A percentile compares a stretch with the other conserved stretches of the same genome.
Conservation (phyloP, 179 eudicot species). For the Patellifolia procumbens region DNA sequence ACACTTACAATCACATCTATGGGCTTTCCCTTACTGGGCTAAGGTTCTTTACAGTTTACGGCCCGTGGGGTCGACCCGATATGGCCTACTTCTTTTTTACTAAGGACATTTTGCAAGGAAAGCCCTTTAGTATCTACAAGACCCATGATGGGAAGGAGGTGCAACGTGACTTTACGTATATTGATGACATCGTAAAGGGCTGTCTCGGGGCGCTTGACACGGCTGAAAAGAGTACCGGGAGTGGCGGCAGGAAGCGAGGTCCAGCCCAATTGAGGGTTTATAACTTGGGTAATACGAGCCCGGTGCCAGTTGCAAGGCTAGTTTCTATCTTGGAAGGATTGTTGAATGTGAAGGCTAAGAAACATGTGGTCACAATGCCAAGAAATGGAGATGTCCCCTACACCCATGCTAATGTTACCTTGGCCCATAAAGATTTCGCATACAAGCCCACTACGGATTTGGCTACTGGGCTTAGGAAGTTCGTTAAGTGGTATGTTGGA, state of each 20-base stretch:
- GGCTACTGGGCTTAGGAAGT: slow-evolving; percentile 55
- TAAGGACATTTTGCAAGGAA: slow-evolving; percentile 64
- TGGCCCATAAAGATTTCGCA: slow-evolving; percentile 55
- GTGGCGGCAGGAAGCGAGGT: slow-evolving; percentile 60
- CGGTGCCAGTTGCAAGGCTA: slow-evolving; percentile 53
- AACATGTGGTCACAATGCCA: slow-evolving; percentile 62
- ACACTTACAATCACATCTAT: slow-evolving; percentile 70
- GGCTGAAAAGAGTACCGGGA: slow-evolving; percentile 76
- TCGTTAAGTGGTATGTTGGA: slow-evolving; percentile 63
- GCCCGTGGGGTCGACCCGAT: slow-evolving; percentile 75
- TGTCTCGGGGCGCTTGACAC: slow-evolving; percentile 69
- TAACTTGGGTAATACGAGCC: slow-evolving; percentile 65
- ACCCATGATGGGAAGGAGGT: slow-evolving; percentile 53
- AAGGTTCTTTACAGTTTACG: slow-evolving; percentile 64
- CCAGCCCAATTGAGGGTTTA: slow-evolving; percentile 68
- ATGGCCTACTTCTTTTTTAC: slow-evolving; percentile 80
- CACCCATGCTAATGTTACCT: slow-evolving; percentile 70
- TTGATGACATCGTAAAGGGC: slow-evolving; percentile 64
- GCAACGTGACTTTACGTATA: slow-evolving; percentile 73
- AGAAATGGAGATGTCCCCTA: slow-evolving; percentile 69
- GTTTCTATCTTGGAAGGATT: slow-evolving; percentile 53
- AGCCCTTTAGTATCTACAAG: slow-evolving; percentile 47
- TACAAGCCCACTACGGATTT: slow-evolving; percentile 64
- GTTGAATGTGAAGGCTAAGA: slow-evolving; percentile 51
- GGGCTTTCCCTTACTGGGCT: slow-evolving; percentile 66